phyloP scores from a whole-genome alignment of 768 basidiomycete species.

The Mycena belliarum region DNA sequence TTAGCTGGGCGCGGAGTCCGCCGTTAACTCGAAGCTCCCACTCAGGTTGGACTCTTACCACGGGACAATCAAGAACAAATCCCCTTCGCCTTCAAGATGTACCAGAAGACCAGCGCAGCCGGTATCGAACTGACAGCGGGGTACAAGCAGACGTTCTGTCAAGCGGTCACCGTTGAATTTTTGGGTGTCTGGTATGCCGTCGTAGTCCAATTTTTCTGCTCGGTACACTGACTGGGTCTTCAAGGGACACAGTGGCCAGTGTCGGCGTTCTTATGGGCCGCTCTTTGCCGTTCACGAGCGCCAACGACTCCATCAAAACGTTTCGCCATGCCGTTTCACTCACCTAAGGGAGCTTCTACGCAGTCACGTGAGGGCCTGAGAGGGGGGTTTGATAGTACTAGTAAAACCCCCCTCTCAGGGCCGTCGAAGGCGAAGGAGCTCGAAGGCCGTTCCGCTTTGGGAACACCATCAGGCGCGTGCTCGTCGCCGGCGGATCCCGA shows the following conservation, averaged over 20 bases:
- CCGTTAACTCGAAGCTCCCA: background rate
- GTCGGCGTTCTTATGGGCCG: conserved; percentile 66
- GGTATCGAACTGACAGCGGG: conserved; percentile 53
- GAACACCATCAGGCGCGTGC: no score
- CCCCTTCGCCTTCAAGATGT: conserved; percentile 75
- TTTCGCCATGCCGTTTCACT: conserved; percentile 81
- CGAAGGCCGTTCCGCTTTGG: no score
- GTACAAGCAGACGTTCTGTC: conserved; percentile 75
- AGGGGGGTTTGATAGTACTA: no score
- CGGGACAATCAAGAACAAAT: conserved; percentile 69
- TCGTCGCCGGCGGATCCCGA: no score
- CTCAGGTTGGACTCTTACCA: conserved; percentile 69
- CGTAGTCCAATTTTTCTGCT: no score
- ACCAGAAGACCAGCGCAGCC: conserved; percentile 49
- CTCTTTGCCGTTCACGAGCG: conserved; percentile 66
- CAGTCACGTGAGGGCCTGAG: no score
- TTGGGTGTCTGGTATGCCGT: conserved; percentile 70
- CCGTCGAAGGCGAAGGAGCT: no score
- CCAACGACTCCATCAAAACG: conserved; percentile 70
- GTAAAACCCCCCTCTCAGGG: no score
- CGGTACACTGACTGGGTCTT: no score
- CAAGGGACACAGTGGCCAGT: conserved; percentile 83
- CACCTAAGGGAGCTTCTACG: no score
- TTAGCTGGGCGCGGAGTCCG: background rate
- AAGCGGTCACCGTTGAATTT: conserved; percentile 70